These are phyloP conservation scores for Carpinus fangiana DNA, from an alignment of 306 rosid species.

Conservation along the genomic window DNA sequence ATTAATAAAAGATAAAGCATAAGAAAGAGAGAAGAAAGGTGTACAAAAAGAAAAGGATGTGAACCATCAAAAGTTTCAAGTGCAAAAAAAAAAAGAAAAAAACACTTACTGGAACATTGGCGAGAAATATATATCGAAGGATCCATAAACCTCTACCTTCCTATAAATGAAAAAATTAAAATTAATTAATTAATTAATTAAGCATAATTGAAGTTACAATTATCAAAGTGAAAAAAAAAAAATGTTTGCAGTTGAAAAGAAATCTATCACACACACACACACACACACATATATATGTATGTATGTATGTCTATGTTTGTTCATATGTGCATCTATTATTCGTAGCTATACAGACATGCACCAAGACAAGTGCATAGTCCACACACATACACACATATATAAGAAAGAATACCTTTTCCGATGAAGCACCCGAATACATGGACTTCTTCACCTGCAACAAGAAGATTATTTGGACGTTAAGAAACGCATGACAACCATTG, in stretches of 20 bases:
- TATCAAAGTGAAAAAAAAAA: conserved; percentile 12
- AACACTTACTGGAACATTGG: conserved; percentile 72
- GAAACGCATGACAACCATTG: conserved; percentile 23
- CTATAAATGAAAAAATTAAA: conserved; percentile 34
- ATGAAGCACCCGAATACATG: conserved; percentile 31
- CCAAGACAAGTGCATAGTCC: not conserved
- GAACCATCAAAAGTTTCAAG: conserved; percentile 5
- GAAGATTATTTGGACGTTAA: not conserved
- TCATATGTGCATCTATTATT: not conserved
- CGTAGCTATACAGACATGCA: conserved; percentile 12
- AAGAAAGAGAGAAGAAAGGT: not conserved
- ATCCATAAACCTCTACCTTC: conserved; percentile 52
- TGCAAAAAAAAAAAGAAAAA: conserved; percentile 27
- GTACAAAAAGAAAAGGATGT: not conserved
- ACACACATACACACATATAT: not conserved
- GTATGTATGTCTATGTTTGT: too few relatives aligned
- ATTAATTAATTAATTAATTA: not conserved
- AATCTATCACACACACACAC: not conserved
- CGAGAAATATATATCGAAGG: conserved; percentile 76
- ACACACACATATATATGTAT: too few relatives aligned
- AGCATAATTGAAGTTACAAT: conserved; percentile 19
- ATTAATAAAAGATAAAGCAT: conserved; percentile 16
- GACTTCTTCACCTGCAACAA: conserved; percentile 53
- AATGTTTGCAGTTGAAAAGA: not conserved
- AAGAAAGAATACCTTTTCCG: conserved; percentile 53